phyloP scores from a whole-genome alignment of 345 rosid genomes.

The Euphorbia lathyris region DNA sequence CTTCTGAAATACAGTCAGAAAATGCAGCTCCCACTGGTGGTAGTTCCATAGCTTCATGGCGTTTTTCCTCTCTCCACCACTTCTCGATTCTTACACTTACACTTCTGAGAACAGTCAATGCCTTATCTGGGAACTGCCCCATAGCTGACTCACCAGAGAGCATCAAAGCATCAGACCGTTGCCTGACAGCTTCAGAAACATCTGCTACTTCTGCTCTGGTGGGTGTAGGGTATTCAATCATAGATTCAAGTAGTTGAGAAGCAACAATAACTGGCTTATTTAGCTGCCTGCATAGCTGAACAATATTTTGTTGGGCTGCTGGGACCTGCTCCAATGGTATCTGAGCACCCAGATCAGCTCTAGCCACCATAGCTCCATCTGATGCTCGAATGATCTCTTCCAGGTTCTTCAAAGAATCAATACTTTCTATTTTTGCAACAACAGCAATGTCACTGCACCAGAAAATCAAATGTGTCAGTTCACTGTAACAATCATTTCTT shows the following conservation, averaged over 20 bases:
- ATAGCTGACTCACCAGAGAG: conserved; percentile 99
- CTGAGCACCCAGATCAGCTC: conserved; percentile 99
- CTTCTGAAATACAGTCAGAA: conserved; percentile 85
- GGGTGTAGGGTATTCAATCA: conserved; percentile 99
- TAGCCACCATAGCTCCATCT: conserved; percentile 99
- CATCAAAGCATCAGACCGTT: conserved; percentile 95
- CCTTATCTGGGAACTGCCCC: conserved; percentile 99
- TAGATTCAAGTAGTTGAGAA: conserved; percentile 93
- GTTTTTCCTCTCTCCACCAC: conserved; percentile 99
- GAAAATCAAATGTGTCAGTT: conserved; percentile 16
- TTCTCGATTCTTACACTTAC: conserved; percentile 92
- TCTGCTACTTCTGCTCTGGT: conserved; percentile 99
- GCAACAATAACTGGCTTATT: conserved; percentile 97
- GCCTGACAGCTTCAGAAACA: conserved; percentile 98
- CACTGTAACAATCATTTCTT: not conserved
- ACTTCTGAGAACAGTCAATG: conserved; percentile 82
- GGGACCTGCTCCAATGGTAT: conserved; percentile 99
- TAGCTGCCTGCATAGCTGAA: conserved; percentile 80
- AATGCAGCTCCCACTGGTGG: conserved; percentile 63
- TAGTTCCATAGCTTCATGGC: conserved; percentile 71
- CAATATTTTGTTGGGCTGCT: conserved; percentile 82
- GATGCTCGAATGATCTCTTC: conserved; percentile 87
- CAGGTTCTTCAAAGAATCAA: conserved; percentile 83
- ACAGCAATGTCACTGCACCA: conserved; percentile 74
- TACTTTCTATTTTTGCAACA: conserved; percentile 95